Evolutionary conservation across 2,329 filamentous ascomycete species (phyloP).

Genomic region (Aspergillus uvarum): DNA sequence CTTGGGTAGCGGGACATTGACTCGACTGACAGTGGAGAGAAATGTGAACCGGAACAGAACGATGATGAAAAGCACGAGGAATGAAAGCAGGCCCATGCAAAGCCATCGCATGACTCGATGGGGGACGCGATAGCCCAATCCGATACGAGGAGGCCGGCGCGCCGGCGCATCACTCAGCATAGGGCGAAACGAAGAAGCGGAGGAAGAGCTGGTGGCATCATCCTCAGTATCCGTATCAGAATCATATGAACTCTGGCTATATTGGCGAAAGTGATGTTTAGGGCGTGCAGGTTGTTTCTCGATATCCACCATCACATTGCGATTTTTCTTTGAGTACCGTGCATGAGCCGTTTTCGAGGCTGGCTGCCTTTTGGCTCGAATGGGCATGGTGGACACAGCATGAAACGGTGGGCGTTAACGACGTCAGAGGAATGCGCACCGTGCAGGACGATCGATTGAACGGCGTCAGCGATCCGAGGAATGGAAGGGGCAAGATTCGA

Average conservation of each 20-base stretch:
- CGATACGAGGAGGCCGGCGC: constrained; percentile 35
- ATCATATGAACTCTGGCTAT: constrained; percentile 27
- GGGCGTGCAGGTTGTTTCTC: constrained; percentile 33
- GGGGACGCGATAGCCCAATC: constrained; percentile 60
- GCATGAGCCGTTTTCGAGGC: constrained; percentile 27
- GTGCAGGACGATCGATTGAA: constrained; percentile 9
- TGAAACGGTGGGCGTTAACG: constrained; percentile 17
- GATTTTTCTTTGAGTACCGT: constrained; percentile 18
- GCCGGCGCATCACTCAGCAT: constrained; percentile 39
- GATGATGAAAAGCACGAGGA: constrained; percentile 74
- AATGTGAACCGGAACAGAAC: constrained; percentile 72
- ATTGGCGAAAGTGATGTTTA: constrained; percentile 21
- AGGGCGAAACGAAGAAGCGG: constrained; percentile 54
- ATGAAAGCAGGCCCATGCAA: constrained; percentile 67
- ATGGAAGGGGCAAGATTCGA: background rate
- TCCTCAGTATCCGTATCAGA: constrained; percentile 25
- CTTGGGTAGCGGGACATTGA: constrained; percentile 51
- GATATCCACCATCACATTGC: constrained; percentile 30
- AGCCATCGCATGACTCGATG: constrained; percentile 75
- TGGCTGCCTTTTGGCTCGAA: constrained; percentile 32
- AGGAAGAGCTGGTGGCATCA: constrained; percentile 41
- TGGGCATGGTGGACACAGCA: constrained; percentile 32
- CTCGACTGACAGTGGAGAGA: constrained; percentile 29
- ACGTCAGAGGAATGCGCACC: constrained; percentile 8
- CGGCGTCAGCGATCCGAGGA: constrained; percentile 10